Base-by-base conservation (phyloP, 371 early-diverging fungal genomes). In the Mucor piriformis region DNA sequence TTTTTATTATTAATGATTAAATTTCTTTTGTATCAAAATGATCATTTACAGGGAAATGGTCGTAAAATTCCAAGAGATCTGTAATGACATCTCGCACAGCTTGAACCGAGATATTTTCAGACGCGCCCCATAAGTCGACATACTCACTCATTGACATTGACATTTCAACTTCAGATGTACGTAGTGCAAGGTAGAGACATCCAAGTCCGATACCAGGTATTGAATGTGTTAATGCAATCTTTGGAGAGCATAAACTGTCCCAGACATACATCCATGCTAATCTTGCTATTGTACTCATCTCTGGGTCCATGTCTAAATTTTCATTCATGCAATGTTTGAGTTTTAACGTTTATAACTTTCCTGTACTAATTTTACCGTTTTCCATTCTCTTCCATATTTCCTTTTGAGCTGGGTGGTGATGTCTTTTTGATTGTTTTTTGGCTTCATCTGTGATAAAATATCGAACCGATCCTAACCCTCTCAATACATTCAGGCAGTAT, bases 51-150 rank as follows among this genome's bases (percentile, higher is more conserved):
- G 50, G 50, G 23, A 43, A 54, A 21, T 43, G 49, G 7, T 60
- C 60, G 33, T 70, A 73, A 48, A 73, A 66, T 10, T 68, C 73
- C 10, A 76, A 43, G 38, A 76, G 40, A 47, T 76, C 76, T 33
- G 67, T 70, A 16, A 73, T 64, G 16, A 76, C 71, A 61, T 76
- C 69, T 51, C 74, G 65, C 11, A 77, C 74, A n/a, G 73, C 66
- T 57, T 77, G 78, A n/a, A 77, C 74, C 20, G 78, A 77, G 24
- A 77, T 69, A 58, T 77, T 74, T 33, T 77, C 74, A 29, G 72
- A 67, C 6, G 74, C 74, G 18, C 78, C 78, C 78, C 78, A 77
- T 64, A 70, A 68, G 55, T 77, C 74, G 3, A 77, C 78, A 69
- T 74, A 77, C 49, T 76, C 73, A 49, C 50, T 72, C 72, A 77